phyloP scores from a whole-genome alignment of 208 protist species.

The Trypanosoma rangeli region DNA sequence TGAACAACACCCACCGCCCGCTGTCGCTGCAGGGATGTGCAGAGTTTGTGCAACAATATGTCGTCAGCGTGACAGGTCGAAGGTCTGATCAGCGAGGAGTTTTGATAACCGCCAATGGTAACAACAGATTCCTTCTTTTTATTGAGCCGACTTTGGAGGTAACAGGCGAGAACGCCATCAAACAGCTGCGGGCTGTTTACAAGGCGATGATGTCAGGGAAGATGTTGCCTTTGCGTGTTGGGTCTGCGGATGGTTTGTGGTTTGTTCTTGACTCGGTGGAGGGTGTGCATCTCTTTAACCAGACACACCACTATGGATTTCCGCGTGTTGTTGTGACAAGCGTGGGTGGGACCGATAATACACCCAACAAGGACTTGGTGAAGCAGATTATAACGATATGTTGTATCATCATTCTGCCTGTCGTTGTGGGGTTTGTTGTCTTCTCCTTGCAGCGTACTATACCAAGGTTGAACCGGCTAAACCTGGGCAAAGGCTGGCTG shows the following conservation, averaged over 20 bases:
- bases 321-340: slow-evolving; percentile 2
- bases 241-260: background rate
- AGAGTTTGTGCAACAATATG: slow-evolving; percentile 21
- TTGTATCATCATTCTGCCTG: slow-evolving; percentile 55
- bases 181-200: slow-evolving; percentile 17
- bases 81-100: slow-evolving; percentile 15
- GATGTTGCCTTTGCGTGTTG: slow-evolving; percentile 3
- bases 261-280: slow-evolving; percentile 53
- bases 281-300: slow-evolving; percentile 40
- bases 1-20: slow-evolving; percentile 36
- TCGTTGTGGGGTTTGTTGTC: slow-evolving; percentile 56
- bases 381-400: slow-evolving; percentile 9
- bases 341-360: background rate
- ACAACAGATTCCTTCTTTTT: slow-evolving; percentile 40
- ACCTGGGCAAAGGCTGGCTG: slow-evolving; percentile 19
- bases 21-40: slow-evolving; percentile 25
- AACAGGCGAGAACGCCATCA: background rate
- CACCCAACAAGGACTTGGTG: background rate
- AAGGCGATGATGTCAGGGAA: background rate
- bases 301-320: slow-evolving; percentile 20
- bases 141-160: slow-evolving; percentile 29
- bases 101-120: slow-evolving; percentile 33
- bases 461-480: slow-evolving; percentile 38
- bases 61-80: slow-evolving; percentile 11
- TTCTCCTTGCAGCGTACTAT: slow-evolving; percentile 74